Conservation (phyloP, 345 rosid genomes). For the Erucastrum elatum region DNA sequence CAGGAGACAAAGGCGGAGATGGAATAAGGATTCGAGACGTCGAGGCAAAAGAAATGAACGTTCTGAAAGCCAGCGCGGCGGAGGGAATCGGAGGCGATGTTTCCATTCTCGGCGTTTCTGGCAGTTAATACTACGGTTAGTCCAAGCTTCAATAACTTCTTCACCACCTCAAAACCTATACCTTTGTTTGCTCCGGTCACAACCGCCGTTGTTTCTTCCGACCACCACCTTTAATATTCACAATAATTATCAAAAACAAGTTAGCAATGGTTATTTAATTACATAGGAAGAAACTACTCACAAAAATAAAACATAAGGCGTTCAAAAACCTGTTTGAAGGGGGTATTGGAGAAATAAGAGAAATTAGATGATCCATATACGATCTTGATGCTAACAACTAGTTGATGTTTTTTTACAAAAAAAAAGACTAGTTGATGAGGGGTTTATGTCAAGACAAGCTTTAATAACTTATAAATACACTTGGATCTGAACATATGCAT, state of each 20-base stretch:
- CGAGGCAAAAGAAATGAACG: slow-evolving; percentile 55
- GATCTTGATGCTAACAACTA: slow-evolving; percentile 11
- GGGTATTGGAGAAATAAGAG: slow-evolving; percentile 14
- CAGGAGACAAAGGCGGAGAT: slow-evolving; percentile 54
- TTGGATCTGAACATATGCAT: slow-evolving; percentile 19
- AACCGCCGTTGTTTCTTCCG: slow-evolving; percentile 59
- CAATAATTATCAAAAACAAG: not conserved
- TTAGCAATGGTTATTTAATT: not conserved
- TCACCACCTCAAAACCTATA: slow-evolving; percentile 75
- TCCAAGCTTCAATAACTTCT: slow-evolving; percentile 59
- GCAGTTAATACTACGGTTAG: slow-evolving; percentile 73
- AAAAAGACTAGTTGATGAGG: not conserved
- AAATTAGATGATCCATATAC: slow-evolving; percentile 18
- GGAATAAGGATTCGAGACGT: slow-evolving; percentile 62
- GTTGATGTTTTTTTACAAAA: not conserved
- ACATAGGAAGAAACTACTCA: not conserved
- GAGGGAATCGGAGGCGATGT: slow-evolving; percentile 54
- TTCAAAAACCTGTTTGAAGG: slow-evolving; percentile 21
- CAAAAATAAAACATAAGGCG: not conserved
- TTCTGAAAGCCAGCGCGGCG: slow-evolving; percentile 39
- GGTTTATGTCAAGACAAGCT: not conserved
- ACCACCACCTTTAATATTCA: slow-evolving; percentile 66
- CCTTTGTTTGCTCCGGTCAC: slow-evolving; percentile 93
- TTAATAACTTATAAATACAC: slow-evolving; percentile 6
- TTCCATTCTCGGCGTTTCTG: slow-evolving; percentile 61